Percentiles rank a stretch among this genome's conserved stretches.
phyloP scores from a whole-genome alignment of 2,329 filamentous ascomycete species.

The Trichoderma atrobrunneum region DNA sequence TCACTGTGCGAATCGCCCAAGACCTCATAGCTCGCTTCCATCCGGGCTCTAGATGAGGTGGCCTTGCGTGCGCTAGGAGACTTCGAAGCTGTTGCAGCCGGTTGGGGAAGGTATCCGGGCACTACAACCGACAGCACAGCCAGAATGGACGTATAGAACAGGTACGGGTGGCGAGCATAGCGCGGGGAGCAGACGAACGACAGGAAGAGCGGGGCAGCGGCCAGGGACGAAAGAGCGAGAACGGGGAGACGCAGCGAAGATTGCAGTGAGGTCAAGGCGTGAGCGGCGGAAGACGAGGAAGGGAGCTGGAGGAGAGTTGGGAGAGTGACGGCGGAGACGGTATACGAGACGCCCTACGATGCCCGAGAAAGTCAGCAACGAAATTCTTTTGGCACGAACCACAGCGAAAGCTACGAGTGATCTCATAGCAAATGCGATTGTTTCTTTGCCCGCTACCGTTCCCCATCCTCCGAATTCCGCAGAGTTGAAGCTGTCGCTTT shows the following conservation, averaged over 20 bases:
- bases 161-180: conserved; percentile 78
- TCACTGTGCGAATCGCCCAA: conserved; percentile 54
- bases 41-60: conserved; percentile 40
- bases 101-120: conserved; percentile 45
- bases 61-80: conserved; percentile 28
- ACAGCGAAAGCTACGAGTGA: background rate
- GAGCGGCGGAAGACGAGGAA: conserved; percentile 66
- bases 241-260: conserved; percentile 63
- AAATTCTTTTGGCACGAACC: background rate
- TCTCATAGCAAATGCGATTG: background rate
- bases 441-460: background rate
- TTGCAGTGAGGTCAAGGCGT: conserved; percentile 67
- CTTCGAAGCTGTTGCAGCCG: conserved; percentile 25
- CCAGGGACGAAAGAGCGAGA: conserved; percentile 64
- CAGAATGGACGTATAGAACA: conserved; percentile 78
- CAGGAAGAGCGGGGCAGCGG: conserved; percentile 69
- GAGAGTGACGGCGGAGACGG: conserved; percentile 72
- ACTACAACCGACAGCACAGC: conserved; percentile 59
- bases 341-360: conserved; percentile 79
- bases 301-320: conserved; percentile 79
- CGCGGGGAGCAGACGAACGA: conserved; percentile 75
- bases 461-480: background rate
- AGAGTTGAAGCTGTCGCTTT: background rate
- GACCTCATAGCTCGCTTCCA: conserved; percentile 73
- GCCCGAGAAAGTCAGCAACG: background rate